Base-by-base conservation (phyloP, 2,329 filamentous ascomycete genomes). In the Penicillium freii region DNA sequence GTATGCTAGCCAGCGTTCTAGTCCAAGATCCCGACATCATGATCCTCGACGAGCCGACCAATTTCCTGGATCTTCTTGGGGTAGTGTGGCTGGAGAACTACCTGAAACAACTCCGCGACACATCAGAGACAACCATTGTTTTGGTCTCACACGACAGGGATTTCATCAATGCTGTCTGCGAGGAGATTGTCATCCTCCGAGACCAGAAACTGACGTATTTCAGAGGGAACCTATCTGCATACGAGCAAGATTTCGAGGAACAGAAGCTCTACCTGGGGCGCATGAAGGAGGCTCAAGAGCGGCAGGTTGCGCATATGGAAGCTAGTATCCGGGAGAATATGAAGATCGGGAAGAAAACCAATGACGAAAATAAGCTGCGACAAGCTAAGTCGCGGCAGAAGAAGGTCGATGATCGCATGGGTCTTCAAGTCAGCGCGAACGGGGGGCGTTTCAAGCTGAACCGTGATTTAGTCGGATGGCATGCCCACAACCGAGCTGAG, bases 21-120 rank as follows among this genome's bases (percentile, higher is more conserved):
- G 82, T 91, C 1, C 87, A 92, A 60, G 84, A 87, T 8, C 84
- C 87, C 0, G 90, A 95, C 63, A 84, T 95, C 2, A 79, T 95
- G 57, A 87, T 95, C 50, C 83, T 95, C 2, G 91, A 95, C 71
- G 91, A 95, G 70, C 91, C 91, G 0, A 95, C 91, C 34, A 95
- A 95, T 69, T 95, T 91, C 69, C 81, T 95, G 1, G 91, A 95
- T 67, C 78, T 95, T 0, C 81, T 92, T 0, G 90, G 89, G 1
- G 92, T 96, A 56, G 84, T 96, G 55, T 95, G 91, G 90, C 80
- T 96, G 1, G 88, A 95, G 69, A 82, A 82, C 13, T 87, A 92
- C 68, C 82, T 96, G 10, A 77, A 77, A 51, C 78, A 82, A 38
- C 72, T 87, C 3, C 79, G 80, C 4, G 81, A 85, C 21, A 72